A percentile compares a stretch with the other conserved stretches of the same genome.
These are phyloP conservation scores for Serendipita sp. DNA, from an alignment of 768 basidiomycete species.

Conservation along the genomic window DNA sequence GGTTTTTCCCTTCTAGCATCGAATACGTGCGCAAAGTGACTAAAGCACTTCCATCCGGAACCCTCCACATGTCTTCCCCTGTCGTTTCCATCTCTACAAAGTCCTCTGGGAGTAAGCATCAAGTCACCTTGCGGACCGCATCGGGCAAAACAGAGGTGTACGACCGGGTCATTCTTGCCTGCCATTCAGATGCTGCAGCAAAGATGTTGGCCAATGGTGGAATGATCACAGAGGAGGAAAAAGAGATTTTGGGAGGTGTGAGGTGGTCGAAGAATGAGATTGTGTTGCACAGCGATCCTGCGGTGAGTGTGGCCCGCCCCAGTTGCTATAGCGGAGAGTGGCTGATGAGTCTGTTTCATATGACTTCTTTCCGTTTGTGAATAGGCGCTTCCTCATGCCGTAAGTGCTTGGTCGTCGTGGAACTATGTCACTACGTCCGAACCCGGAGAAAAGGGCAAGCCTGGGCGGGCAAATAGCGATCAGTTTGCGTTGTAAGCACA, in stretches of 20 bases:
- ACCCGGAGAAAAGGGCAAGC: slow-evolving; percentile 19
- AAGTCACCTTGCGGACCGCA: slow-evolving; percentile 31
- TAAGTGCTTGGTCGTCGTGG: slow-evolving; percentile 59
- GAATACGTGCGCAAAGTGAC: slow-evolving; percentile 52
- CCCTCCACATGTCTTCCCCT: slow-evolving; percentile 43
- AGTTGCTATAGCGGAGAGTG: too few species aligned
- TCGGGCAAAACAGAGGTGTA: slow-evolving; percentile 30
- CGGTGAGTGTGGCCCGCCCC: slow-evolving; percentile 23
- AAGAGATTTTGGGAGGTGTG: slow-evolving; percentile 38
- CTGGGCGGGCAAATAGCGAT: slow-evolving; percentile 32
- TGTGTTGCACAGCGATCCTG: slow-evolving; percentile 45
- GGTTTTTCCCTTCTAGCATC: slow-evolving; percentile 23
- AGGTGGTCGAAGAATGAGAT: slow-evolving; percentile 53
- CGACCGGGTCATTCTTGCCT: slow-evolving; percentile 60
- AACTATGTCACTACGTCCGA: slow-evolving; percentile 50
- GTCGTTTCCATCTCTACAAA: slow-evolving; percentile 28
- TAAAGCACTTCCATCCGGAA: slow-evolving; percentile 31
- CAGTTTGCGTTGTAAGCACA: slow-evolving; percentile 40
- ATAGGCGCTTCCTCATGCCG: slow-evolving; percentile 50
- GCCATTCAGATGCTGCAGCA: slow-evolving; percentile 51
- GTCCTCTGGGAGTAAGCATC: slow-evolving; percentile 3
- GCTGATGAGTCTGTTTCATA: too few species aligned
- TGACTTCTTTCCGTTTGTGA: too few species aligned
- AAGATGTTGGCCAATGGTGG: slow-evolving; percentile 29
- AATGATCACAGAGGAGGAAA: slow-evolving; percentile 35